phyloP scores from a whole-genome alignment of 495 filamentous ascomycete species.

The Neurospora sp. region DNA sequence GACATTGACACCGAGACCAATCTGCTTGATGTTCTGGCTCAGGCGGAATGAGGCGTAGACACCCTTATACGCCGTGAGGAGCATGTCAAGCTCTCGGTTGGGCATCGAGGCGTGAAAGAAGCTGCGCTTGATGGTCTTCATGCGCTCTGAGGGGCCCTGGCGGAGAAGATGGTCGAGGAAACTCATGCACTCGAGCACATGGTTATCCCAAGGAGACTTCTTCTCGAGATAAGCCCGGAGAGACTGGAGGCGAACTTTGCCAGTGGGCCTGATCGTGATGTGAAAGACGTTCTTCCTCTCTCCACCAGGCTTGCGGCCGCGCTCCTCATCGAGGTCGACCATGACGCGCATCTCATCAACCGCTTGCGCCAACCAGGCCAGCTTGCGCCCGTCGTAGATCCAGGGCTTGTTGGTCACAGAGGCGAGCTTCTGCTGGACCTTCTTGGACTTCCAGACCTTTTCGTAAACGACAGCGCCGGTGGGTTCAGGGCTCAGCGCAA shows the following conservation, averaged over 20 bases:
- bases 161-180: constrained; percentile 87
- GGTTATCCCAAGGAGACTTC: constrained; percentile 45
- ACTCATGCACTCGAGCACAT: constrained; percentile 69
- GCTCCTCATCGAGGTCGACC: constrained; percentile 59
- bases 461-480: constrained; percentile 48
- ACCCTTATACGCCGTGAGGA: neutral
- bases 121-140: constrained; percentile 60
- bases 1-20: constrained; percentile 67
- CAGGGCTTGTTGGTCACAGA: constrained; percentile 24
- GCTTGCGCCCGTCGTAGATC: constrained; percentile 68
- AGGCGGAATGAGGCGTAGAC: neutral
- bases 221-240: constrained; percentile 56
- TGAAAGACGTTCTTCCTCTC: constrained; percentile 40
- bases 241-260: constrained; percentile 49
- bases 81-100: neutral
- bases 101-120: constrained; percentile 53
- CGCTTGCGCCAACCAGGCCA: constrained; percentile 55
- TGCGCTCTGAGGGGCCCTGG: constrained; percentile 54
- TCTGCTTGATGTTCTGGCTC: constrained; percentile 71
- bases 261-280: constrained; percentile 48
- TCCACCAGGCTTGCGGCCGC: constrained; percentile 27
- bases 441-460: constrained; percentile 60
- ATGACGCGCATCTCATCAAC: constrained; percentile 32
- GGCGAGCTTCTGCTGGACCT: constrained; percentile 43
- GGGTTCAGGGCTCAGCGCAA: constrained; percentile 54